Evolutionary conservation across 257 asterid genomes (phyloP), one percentile per base, ranked within the genome.

Genomic region (Verbena officinalis): DNA sequence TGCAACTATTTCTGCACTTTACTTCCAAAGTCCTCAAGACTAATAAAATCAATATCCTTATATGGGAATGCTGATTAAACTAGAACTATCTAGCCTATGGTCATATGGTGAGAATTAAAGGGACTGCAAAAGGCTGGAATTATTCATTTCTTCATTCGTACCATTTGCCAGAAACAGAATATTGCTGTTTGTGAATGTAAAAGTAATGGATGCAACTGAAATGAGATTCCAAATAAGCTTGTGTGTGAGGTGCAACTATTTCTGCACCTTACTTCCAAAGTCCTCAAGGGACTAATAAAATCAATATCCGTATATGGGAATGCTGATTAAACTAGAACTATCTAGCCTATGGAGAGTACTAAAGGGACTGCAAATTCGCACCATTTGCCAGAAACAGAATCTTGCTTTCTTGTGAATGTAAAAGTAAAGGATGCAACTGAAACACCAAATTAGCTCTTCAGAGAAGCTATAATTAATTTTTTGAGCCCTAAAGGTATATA

Each of bases 251-350:
- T 51, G 59, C 42, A 48, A 39, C 43, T 4, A 5, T 51, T 52
- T 55, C 23, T 55, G 51, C 14, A 55, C 36, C 74, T 61, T 55
- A 55, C 36, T 23, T 34, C 17, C 27, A 20, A 51, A 36, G 30
- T 13, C 49, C 42, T 13, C 59, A 42, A 43, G n/a, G n/a, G 11
- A 53, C 44, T 67, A 33, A 63, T 63, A 60, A 23, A 49, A 52
- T 43, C 14, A 44, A 40, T 24, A 51, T 58, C 54, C 43, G 39
- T 36, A 57, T 13, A 60, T 16, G 31, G 61, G 15, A 59, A 9
- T 36, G 57, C 46, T 55, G 55, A 56, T 21, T 27, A 53, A 66
- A 38, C 68, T 24, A 48, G 40, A 40, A 51, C 53, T 63, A 23
- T 38, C 40, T 30, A 17, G 39, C 42, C 36, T 52, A 55, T 31